Percentiles rank a stretch among this genome's conserved stretches.
phyloP scores from a whole-genome alignment of 2,329 filamentous ascomycete genomes.

The Passalora sequoiae region DNA sequence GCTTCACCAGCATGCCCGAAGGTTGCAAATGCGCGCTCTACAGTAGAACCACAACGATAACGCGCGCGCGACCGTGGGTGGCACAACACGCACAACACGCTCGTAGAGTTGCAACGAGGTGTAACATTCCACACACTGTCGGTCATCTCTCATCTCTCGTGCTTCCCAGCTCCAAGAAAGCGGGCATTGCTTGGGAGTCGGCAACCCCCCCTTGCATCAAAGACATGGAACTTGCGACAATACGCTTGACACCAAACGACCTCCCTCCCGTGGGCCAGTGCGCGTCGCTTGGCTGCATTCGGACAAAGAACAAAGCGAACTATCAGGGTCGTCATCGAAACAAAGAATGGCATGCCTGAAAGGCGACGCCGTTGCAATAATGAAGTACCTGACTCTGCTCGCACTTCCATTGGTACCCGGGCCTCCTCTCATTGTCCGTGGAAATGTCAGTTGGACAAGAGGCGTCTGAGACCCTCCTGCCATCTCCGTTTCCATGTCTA shows the following conservation, averaged over 20 bases:
- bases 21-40: conserved; percentile 10
- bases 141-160: no score
- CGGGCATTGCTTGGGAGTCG: conserved; percentile 26
- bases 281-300: conserved; percentile 30
- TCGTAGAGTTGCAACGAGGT: conserved; percentile 26
- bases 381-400: conserved; percentile 28
- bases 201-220: conserved; percentile 21
- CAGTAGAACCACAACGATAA: conserved; percentile 18
- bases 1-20: no score
- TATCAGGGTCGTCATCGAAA: conserved; percentile 25
- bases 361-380: conserved; percentile 27
- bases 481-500: conserved; percentile 30
- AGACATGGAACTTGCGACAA: conserved; percentile 31
- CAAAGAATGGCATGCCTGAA: conserved; percentile 30
- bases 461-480: conserved; percentile 27
- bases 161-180: conserved; percentile 26
- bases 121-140: conserved; percentile 24
- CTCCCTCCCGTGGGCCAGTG: no score
- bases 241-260: no score
- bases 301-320: conserved; percentile 36
- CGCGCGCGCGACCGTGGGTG: conserved; percentile 19
- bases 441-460: conserved; percentile 32
- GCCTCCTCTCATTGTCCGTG: conserved; percentile 31
- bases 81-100: conserved; percentile 27
- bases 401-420: conserved; percentile 27